A percentile compares a stretch with the other conserved stretches of the same genome.
These are phyloP conservation scores for Mycena venus DNA, from an alignment of 768 basidiomycete genomes.

Conservation along the genomic window DNA sequence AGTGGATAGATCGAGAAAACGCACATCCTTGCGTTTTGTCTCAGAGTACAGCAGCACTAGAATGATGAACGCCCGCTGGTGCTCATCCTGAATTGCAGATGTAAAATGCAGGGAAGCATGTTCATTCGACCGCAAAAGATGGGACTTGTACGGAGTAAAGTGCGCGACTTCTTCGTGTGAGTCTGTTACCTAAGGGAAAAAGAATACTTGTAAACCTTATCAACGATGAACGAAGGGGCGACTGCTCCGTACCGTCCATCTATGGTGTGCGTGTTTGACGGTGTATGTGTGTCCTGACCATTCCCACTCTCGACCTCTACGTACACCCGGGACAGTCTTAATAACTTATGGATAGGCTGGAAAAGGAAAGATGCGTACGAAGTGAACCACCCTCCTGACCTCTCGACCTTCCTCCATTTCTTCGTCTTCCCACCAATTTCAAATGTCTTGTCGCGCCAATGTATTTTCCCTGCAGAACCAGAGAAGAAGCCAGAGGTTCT, in stretches of 20 bases:
- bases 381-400: background rate
- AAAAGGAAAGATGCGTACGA: background rate
- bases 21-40: background rate
- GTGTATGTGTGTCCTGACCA: background rate
- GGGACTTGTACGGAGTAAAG: background rate
- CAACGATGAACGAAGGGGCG: background rate
- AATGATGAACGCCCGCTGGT: background rate
- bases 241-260: background rate
- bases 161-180: background rate
- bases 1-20: background rate
- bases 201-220: background rate
- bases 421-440: background rate
- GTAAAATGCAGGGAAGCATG: background rate
- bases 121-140: background rate
- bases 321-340: background rate
- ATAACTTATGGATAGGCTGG: background rate
- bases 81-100: background rate
- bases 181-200: background rate
- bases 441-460: slow-evolving; percentile 1
- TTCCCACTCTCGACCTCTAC: background rate
- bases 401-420: background rate
- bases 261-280: background rate
- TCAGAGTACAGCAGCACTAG: slow-evolving; percentile 10
- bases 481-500: background rate
- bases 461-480: background rate